Conservation (phyloP, 805 yeast species). For the Starmerella roubikii region DNA sequence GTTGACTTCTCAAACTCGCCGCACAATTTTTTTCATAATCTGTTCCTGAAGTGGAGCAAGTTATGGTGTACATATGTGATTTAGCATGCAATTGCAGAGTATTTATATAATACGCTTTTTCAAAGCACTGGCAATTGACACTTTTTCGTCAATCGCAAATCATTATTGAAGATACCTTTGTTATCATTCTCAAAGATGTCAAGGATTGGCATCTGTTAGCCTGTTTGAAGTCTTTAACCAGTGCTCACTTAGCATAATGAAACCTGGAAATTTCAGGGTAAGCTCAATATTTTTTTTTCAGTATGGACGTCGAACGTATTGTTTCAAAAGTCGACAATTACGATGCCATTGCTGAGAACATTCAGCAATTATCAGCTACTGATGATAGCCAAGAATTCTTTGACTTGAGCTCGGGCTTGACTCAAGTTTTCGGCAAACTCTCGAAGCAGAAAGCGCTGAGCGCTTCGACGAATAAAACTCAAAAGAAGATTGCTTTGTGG, state of each 20-base stretch:
- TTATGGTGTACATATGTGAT: no score
- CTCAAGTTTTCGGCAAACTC: constrained; percentile 37
- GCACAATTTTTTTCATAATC: constrained; percentile 5
- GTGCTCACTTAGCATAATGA: no score
- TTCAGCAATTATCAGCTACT: constrained; percentile 28
- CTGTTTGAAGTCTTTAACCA: neutral
- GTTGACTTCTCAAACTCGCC: constrained; percentile 7
- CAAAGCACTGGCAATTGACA: no score
- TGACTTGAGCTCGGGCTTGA: constrained; percentile 27
- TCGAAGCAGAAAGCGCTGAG: constrained; percentile 32
- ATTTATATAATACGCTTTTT: no score
- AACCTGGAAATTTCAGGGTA: no score
- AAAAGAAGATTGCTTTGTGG: constrained; percentile 40
- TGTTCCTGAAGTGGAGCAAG: no score
- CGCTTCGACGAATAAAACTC: constrained; percentile 39
- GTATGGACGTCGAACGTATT: constrained; percentile 12
- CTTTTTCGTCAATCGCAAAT: no score
- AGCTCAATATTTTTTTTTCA: neutral
- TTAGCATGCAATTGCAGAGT: no score
- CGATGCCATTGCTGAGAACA: constrained; percentile 40
- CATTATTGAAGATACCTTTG: no score
- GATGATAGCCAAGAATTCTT: constrained; percentile 19
- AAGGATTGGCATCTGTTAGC: no score
- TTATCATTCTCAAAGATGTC: no score
- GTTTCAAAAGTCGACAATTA: constrained; percentile 27